phyloP scores from a whole-genome alignment of 2,329 filamentous ascomycete species.

The Xylaria sp. region DNA sequence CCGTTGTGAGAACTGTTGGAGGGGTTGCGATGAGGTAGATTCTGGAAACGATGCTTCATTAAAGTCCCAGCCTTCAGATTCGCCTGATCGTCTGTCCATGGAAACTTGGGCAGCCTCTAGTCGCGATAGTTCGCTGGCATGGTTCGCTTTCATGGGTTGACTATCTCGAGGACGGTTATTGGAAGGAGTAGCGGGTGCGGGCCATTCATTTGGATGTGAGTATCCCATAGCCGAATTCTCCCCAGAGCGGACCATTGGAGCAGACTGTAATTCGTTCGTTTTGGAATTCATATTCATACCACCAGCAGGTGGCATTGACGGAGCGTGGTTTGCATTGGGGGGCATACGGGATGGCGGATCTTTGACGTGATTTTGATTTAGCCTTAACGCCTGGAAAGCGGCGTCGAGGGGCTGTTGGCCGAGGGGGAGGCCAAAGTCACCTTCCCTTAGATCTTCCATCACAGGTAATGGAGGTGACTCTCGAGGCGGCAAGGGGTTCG shows the following conservation, averaged over 20 bases:
- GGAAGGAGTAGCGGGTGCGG: constrained; percentile 32
- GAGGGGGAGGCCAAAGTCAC: constrained; percentile 54
- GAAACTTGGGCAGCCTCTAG: constrained; percentile 50
- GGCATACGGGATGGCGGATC: constrained; percentile 60
- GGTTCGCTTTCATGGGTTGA: constrained; percentile 41
- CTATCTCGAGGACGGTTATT: constrained; percentile 37
- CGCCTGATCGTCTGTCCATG: constrained; percentile 55
- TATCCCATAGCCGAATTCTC: constrained; percentile 54
- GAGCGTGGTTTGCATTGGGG: constrained; percentile 58
- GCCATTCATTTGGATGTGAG: constrained; percentile 39
- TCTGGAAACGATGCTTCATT: constrained; percentile 76
- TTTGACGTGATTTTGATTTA: constrained; percentile 63
- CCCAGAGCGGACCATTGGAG: constrained; percentile 59
- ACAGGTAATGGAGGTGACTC: constrained; percentile 64
- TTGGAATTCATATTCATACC: constrained; percentile 42
- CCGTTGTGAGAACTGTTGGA: constrained; percentile 60
- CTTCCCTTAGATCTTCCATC: constrained; percentile 64
- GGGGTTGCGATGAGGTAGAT: constrained; percentile 50
- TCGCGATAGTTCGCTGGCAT: constrained; percentile 48
- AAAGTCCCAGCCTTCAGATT: constrained; percentile 89
- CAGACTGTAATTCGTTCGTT: constrained; percentile 50
- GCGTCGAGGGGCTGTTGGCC: constrained; percentile 50
- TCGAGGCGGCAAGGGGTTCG: constrained; percentile 68
- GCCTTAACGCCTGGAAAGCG: constrained; percentile 42
- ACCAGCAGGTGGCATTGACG: constrained; percentile 53